Evolutionary conservation across 805 yeast genomes (phyloP).

Genomic region (Spathaspora arborariae): DNA sequence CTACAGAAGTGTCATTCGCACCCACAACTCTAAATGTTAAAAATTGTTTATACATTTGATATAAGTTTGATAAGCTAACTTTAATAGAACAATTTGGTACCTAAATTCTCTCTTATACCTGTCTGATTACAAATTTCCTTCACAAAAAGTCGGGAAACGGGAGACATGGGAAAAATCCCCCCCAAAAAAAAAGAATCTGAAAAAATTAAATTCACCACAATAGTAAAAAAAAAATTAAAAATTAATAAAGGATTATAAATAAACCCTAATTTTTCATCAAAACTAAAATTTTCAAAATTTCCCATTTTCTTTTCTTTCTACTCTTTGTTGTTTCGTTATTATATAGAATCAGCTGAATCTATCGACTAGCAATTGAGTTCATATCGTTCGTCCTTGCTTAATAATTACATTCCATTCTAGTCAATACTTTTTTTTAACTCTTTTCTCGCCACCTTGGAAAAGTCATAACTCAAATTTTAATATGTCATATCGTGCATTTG

Average conservation of each 20-base stretch:
- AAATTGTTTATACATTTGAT: background rate
- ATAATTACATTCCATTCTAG: background rate
- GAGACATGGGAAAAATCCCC: background rate
- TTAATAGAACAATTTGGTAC: no score
- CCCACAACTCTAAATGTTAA: background rate
- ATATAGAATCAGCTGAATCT: background rate
- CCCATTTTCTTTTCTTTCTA: background rate
- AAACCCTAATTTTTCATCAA: background rate
- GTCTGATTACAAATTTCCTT: background rate
- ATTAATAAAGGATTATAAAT: background rate
- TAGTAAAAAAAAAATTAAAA: background rate
- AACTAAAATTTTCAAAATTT: background rate
- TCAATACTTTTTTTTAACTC: no score
- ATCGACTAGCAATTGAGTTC: background rate
- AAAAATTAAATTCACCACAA: background rate
- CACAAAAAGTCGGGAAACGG: background rate
- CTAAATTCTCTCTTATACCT: background rate
- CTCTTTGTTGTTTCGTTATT: background rate
- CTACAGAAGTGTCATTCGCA: background rate
- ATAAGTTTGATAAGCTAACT: no score
- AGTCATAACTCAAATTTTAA: background rate
- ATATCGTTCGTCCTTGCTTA: background rate
- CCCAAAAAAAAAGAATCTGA: background rate
- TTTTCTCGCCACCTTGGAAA: background rate
- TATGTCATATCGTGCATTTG: constrained; percentile 43